Evolutionary conservation across 805 yeast species (phyloP).

Genomic region (Cyberlindnera mississippiensis): DNA sequence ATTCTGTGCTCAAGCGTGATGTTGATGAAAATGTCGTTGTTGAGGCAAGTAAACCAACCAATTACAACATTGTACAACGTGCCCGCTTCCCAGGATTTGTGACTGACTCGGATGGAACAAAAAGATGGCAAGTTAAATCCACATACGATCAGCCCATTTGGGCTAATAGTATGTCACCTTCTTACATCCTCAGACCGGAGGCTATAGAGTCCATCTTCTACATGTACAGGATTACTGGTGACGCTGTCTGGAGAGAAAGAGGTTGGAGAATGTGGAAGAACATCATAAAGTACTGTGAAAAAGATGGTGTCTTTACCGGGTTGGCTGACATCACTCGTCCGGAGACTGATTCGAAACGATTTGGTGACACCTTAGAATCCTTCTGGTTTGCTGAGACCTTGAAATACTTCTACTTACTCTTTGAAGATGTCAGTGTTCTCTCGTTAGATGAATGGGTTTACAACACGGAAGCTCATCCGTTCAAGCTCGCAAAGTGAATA

Average conservation of each 20-base stretch:
- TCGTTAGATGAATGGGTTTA: constrained; percentile 51
- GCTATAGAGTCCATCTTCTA: constrained; percentile 57
- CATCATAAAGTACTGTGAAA: constrained; percentile 30
- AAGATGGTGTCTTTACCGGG: constrained; percentile 36
- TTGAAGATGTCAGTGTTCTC: constrained; percentile 39
- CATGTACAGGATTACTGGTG: constrained; percentile 59
- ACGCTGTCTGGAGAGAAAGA: constrained; percentile 49
- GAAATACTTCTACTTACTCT: constrained; percentile 50
- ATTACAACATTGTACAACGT: constrained; percentile 2
- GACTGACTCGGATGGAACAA: constrained; percentile 7
- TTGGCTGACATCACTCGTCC: constrained; percentile 37
- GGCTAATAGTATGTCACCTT: constrained; percentile 33
- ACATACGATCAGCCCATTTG: constrained; percentile 28
- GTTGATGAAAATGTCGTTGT: background rate
- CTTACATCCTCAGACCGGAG: constrained; percentile 54
- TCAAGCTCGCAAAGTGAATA: constrained; percentile 26
- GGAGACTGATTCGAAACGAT: constrained; percentile 20
- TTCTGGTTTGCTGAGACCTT: constrained; percentile 59
- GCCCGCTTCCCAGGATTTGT: constrained; percentile 5
- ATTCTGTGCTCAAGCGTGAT: background rate
- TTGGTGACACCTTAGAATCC: constrained; percentile 39
- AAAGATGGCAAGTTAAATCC: constrained; percentile 10
- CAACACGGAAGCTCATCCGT: constrained; percentile 63
- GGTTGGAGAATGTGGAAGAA: constrained; percentile 48
- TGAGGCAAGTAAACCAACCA: constrained; percentile 5